A percentile compares a stretch with the other conserved stretches of the same genome.
Evolutionary conservation across 352 stramenopile species (phyloP).

Genomic region (Aphanomyces invadans): DNA sequence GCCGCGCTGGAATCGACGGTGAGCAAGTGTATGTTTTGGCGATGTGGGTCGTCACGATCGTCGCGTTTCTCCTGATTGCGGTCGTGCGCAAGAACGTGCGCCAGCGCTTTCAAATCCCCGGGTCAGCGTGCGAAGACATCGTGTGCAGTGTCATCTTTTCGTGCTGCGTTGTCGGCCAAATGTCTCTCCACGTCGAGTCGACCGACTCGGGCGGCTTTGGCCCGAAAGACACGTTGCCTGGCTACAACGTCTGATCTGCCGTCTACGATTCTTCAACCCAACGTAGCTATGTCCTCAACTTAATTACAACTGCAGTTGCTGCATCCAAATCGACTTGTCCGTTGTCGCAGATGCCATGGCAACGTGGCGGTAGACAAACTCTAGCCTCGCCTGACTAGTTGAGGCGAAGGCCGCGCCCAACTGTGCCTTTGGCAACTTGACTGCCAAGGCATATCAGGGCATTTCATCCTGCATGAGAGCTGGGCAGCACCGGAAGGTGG

Average conservation of each 20-base stretch:
- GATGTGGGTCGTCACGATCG: not conserved
- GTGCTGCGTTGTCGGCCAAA: conserved; percentile 20
- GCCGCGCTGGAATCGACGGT: not conserved
- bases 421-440: no score
- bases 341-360: no score
- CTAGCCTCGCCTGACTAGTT: no score
- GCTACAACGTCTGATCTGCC: conserved; percentile 1
- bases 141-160: conserved; percentile 15
- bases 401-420: no score
- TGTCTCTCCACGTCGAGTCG: conserved; percentile 14
- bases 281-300: no score
- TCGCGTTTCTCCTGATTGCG: not conserved
- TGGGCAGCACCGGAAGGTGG: no score
- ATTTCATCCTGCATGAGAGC: no score
- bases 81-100: not conserved
- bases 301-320: no score
- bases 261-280: no score
- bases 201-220: conserved; percentile 10
- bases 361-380: no score
- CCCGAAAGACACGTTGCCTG: conserved; percentile 14
- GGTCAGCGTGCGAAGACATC: conserved; percentile 10
- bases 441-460: no score
- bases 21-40: not conserved
- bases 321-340: no score
- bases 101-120: conserved; percentile 23